phyloP scores from a whole-genome alignment of 257 asterid genomes.

The Solanum bulbocastanum region DNA sequence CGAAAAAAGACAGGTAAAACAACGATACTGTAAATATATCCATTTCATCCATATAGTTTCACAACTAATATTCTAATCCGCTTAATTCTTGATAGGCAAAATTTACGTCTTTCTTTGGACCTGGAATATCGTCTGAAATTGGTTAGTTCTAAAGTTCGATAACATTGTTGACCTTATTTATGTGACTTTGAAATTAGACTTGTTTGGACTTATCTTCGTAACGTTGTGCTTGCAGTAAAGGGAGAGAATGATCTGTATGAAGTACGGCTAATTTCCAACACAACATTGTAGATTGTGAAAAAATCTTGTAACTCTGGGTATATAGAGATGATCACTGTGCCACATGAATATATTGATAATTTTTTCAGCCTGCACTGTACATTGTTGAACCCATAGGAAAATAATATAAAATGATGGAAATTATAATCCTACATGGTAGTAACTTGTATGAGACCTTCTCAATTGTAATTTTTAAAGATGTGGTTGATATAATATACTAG shows the following conservation, averaged over 20 bases:
- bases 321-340: not conserved
- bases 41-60: not conserved
- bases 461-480: not conserved
- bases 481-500: not conserved
- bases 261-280: conserved; percentile 67
- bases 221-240: conserved; percentile 50
- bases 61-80: not conserved
- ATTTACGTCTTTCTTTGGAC: conserved; percentile 92
- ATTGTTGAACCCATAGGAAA: not conserved
- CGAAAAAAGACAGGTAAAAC: conserved; percentile 68
- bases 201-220: not conserved
- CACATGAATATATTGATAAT: not conserved
- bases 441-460: not conserved
- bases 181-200: not conserved
- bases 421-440: not conserved
- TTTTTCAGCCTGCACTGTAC: not conserved
- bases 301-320: not conserved
- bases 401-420: not conserved
- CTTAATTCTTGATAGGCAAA: conserved; percentile 41
- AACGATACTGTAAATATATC: not conserved
- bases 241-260: conserved; percentile 53
- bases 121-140: conserved; percentile 87
- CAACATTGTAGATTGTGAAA: conserved; percentile 27
- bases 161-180: not conserved
- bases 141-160: conserved; percentile 31